A percentile compares a stretch with the other conserved stretches of the same genome.
Conservation (phyloP, 1,284 basidiomycete genomes). For the Polyporus tsugae region DNA sequence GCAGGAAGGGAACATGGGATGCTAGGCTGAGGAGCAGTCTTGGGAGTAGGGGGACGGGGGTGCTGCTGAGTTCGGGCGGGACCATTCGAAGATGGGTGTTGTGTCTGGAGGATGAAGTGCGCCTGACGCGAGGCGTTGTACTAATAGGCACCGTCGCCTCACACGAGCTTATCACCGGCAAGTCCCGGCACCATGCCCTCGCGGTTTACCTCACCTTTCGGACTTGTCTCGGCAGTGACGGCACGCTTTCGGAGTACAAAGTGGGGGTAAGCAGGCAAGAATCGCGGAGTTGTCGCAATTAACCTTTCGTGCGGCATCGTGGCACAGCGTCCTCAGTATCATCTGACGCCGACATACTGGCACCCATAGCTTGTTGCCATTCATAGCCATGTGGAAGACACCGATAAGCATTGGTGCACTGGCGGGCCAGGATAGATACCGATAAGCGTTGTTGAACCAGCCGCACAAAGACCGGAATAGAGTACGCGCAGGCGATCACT, state of each 20-base stretch:
- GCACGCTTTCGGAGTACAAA: neutral
- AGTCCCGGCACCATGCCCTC: slow-evolving; percentile 9
- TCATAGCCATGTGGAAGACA: slow-evolving; percentile 1
- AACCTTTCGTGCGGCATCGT: slow-evolving; percentile 3
- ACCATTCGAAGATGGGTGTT: slow-evolving; percentile 43
- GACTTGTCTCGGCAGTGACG: neutral
- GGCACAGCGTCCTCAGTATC: neutral
- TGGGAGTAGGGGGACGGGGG: slow-evolving; percentile 39
- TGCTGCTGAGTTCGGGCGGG: slow-evolving; percentile 35
- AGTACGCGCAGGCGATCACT: too few species aligned
- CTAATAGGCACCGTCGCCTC: slow-evolving; percentile 17
- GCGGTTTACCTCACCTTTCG: neutral
- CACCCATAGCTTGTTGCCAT: neutral
- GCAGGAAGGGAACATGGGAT: slow-evolving; percentile 53
- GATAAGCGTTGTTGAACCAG: neutral
- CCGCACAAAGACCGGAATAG: neutral
- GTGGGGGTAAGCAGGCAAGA: neutral
- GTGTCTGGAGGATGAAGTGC: slow-evolving; percentile 23
- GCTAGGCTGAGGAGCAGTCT: slow-evolving; percentile 55
- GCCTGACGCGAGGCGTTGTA: slow-evolving; percentile 21
- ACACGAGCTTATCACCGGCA: slow-evolving; percentile 32
- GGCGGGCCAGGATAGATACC: neutral
- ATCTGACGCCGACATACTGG: neutral
- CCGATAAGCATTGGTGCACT: neutral
- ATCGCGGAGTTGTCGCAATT: neutral